phyloP scores from a whole-genome alignment of 2,329 filamentous ascomycete species.

The Lojkania enalia region DNA sequence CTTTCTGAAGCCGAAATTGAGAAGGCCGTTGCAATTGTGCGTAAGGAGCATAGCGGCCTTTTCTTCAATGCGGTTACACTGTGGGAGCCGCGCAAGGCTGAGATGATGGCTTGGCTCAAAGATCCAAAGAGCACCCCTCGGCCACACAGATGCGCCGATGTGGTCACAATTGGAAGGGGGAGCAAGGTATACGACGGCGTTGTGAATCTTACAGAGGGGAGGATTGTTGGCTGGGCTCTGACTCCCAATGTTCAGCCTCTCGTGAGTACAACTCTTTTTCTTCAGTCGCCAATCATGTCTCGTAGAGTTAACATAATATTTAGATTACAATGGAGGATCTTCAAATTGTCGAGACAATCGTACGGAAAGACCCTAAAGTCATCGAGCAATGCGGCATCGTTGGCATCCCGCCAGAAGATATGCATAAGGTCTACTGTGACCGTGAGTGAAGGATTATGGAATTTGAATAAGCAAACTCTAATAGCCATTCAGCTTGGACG shows the following conservation, averaged over 20 bases:
- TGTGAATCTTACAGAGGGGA: constrained; percentile 69
- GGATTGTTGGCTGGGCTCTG: constrained; percentile 73
- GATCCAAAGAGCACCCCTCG: constrained; percentile 62
- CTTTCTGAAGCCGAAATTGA: constrained; percentile 74
- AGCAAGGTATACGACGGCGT: constrained; percentile 83
- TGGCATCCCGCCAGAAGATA: constrained; percentile 78
- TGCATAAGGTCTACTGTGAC: constrained; percentile 96
- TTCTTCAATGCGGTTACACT: constrained; percentile 87
- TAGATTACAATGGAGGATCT: constrained; percentile 91
- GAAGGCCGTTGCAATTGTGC: constrained; percentile 67
- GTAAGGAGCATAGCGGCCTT: constrained; percentile 69
- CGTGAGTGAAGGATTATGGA: constrained; percentile 54
- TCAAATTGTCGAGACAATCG: constrained; percentile 74
- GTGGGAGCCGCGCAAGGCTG: constrained; percentile 80
- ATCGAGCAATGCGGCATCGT: constrained; percentile 87
- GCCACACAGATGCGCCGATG: constrained; percentile 75
- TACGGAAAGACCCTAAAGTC: constrained; percentile 78
- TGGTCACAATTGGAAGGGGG: constrained; percentile 77
- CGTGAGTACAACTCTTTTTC: constrained; percentile 50
- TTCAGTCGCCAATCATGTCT: background rate
- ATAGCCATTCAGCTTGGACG: constrained; percentile 69
- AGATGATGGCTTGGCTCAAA: constrained; percentile 79
- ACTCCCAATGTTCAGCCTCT: constrained; percentile 80
- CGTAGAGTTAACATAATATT: constrained; percentile 12
- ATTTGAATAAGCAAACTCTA: constrained; percentile 5